Evolutionary conservation across 2,329 filamentous ascomycete genomes (phyloP).

Genomic region (Aspergillus chevalieri): DNA sequence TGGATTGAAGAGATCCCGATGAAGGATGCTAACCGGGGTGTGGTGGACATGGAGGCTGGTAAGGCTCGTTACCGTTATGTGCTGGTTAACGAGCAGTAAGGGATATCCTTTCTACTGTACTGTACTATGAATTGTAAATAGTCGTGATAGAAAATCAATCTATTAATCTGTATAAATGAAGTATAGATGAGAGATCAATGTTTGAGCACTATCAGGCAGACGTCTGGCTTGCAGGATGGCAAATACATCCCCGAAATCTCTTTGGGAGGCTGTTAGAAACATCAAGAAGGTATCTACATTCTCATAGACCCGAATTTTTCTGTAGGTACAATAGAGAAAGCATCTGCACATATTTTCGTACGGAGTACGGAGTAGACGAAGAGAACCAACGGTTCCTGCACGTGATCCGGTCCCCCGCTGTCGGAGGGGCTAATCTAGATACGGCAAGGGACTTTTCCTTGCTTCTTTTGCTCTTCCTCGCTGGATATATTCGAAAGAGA

Average conservation of each 20-base stretch:
- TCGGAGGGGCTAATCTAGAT: slow-evolving; percentile 21
- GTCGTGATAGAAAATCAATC: neutral
- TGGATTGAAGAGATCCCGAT: slow-evolving; percentile 38
- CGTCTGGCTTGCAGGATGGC: no score
- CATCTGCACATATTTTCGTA: neutral
- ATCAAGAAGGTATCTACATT: no score
- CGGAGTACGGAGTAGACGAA: neutral
- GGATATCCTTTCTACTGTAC: neutral
- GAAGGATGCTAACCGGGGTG: slow-evolving; percentile 38
- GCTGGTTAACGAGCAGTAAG: slow-evolving; percentile 32
- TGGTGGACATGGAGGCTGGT: slow-evolving; percentile 38
- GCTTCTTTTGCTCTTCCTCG: neutral
- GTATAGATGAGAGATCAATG: no score
- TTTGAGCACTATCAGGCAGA: no score
- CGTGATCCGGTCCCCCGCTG: slow-evolving; percentile 19
- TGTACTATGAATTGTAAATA: no score
- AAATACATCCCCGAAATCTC: no score
- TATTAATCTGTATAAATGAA: no score
- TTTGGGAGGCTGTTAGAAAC: no score
- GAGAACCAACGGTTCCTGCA: slow-evolving; percentile 5
- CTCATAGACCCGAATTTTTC: no score
- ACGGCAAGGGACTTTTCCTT: slow-evolving; percentile 7
- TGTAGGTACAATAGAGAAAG: no score
- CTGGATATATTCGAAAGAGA: neutral
- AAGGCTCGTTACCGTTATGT: slow-evolving; percentile 42